Base-by-base conservation (phyloP, 768 basidiomycete genomes). In the Galerina marginata region DNA sequence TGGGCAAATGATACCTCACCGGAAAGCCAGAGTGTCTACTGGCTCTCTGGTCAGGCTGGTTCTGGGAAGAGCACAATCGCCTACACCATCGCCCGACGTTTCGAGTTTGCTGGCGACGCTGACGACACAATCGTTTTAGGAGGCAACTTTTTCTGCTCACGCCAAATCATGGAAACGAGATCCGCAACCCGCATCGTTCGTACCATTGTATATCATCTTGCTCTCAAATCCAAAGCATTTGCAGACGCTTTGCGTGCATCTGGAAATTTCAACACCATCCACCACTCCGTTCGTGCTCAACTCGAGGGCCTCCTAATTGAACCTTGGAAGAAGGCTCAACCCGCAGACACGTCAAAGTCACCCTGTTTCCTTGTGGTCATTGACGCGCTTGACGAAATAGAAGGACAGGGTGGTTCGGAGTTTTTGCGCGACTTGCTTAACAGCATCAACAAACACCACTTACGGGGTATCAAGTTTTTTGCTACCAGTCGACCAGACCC, bases 1-100 rank as follows among this genome's bases (percentile, higher is more conserved):
- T 74, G 72, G 73, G 72, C 65, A 4, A 60, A 67, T 4, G 52
- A 69, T 37, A 49, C 48, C 20, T 65, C 66, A 7, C 15, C 46
- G 2, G 60, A 53, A 4, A 62, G 63, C 43, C 63, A 59, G 36
- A 64, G 20, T 9, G 51, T 69, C 36, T 69, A 49, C 49, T 66
- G 67, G 67, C 59, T 68, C 7, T 52, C 46, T 25, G 68, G 68
- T 14, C 65, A 58, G 11, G 68, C 64, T 44, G 65, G 65, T 9
- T 20, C 20, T 20, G 20, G 20, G 20, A 20, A 20, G 20, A 20
- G 20, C 20, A 20, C 20, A 1, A 20, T 20, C 20, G 20, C 20
- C 20, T 20, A 20, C 20, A 20, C 20, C 20, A 20, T 20, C 20
- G 20, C 20, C 20, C 20, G 20, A 1, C 20, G 20, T 20, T 20